A percentile compares a stretch with the other conserved stretches of the same genome.
Conservation (phyloP, 1,284 basidiomycete species). For the Rhodotorula sp. region DNA sequence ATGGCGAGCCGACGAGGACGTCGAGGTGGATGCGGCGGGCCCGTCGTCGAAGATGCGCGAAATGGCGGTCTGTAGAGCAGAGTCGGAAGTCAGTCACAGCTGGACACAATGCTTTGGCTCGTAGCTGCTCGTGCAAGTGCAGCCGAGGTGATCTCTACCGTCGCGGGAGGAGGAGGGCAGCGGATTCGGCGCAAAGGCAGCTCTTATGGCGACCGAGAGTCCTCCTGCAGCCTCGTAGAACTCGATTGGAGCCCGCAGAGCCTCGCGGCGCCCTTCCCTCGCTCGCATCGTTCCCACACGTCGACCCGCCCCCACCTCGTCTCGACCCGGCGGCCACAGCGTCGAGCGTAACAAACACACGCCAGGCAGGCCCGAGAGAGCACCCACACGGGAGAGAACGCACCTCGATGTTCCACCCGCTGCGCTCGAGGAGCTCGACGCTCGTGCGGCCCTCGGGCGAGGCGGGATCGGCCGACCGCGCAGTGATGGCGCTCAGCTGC, state of each 20-base stretch:
- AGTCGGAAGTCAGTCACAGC: neutral
- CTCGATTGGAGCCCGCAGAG: too few species aligned
- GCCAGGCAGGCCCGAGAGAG: too few species aligned
- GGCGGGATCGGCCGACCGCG: conserved; percentile 49
- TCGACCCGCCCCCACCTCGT: neutral
- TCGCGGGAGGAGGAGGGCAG: too few species aligned
- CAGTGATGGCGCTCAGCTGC: conserved; percentile 60
- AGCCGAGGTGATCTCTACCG: too few species aligned
- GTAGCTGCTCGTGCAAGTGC: too few species aligned
- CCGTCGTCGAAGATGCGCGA: conserved; percentile 30
- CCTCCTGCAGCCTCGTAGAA: too few species aligned
- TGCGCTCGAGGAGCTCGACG: conserved; percentile 60
- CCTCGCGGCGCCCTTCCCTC: too few species aligned
- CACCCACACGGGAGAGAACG: neutral
- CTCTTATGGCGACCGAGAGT: too few species aligned
- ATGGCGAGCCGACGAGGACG: neutral
- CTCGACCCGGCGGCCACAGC: neutral
- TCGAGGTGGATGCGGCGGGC: neutral
- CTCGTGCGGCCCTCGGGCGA: conserved; percentile 58
- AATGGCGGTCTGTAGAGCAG: conserved; percentile 21
- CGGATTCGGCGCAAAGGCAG: too few species aligned
- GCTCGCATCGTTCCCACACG: neutral
- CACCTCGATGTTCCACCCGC: conserved; percentile 69
- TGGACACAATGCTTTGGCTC: neutral
- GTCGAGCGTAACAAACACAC: neutral